Conservation (phyloP, 2,329 filamentous ascomycete species). For the Fusarium odoratissimum region DNA sequence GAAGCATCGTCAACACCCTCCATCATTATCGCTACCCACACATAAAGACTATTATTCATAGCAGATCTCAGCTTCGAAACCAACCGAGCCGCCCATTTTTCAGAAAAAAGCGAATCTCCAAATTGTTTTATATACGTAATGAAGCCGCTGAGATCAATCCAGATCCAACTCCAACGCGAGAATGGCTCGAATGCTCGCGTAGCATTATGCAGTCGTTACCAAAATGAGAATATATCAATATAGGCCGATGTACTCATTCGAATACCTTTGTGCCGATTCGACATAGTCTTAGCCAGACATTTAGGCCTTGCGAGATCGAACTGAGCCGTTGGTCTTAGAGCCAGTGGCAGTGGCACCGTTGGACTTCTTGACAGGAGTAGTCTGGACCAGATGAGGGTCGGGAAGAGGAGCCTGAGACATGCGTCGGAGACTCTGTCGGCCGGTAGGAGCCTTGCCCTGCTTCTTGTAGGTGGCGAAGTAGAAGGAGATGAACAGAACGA, state of each 20-base stretch:
- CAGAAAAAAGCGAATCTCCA: slow-evolving; percentile 39
- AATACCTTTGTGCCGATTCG: background rate
- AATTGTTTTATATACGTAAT: slow-evolving; percentile 44
- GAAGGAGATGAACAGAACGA: slow-evolving; percentile 98
- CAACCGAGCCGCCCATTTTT: slow-evolving; percentile 27
- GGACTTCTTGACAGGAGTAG: slow-evolving; percentile 59
- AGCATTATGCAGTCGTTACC: slow-evolving; percentile 22
- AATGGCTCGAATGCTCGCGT: slow-evolving; percentile 16
- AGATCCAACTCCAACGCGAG: slow-evolving; percentile 36
- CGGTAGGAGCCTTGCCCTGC: slow-evolving; percentile 80
- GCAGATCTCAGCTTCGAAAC: slow-evolving; percentile 23
- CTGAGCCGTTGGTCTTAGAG: slow-evolving; percentile 69
- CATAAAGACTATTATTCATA: slow-evolving; percentile 44
- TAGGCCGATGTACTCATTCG: background rate
- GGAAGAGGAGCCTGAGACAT: slow-evolving; percentile 77
- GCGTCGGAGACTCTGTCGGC: slow-evolving; percentile 79
- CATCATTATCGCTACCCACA: slow-evolving; percentile 47
- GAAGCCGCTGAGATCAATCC: slow-evolving; percentile 28
- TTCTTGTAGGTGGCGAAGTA: slow-evolving; percentile 97
- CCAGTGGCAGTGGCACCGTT: slow-evolving; percentile 66
- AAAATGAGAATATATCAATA: background rate
- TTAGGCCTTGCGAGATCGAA: slow-evolving; percentile 76
- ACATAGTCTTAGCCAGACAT: background rate
- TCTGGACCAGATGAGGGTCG: slow-evolving; percentile 76
- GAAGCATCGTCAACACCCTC: slow-evolving; percentile 46